A percentile compares a stretch with the other conserved stretches of the same genome.
Conservation (phyloP, 805 yeast species). For the Jamesozyma spencerorum region DNA sequence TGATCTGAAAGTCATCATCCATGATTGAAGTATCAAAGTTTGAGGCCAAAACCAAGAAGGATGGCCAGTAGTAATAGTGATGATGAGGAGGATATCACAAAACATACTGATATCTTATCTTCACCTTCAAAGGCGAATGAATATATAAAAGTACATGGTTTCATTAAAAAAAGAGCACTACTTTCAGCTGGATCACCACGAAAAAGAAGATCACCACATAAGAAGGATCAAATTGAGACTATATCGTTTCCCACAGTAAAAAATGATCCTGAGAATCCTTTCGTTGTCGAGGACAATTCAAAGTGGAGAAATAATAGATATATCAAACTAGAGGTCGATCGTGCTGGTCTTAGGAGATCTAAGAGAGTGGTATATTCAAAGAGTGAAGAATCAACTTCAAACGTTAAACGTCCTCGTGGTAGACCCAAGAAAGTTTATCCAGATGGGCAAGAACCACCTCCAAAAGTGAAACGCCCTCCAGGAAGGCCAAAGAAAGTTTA, state of each 20-base stretch:
- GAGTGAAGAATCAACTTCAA: not conserved
- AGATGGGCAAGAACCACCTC: not conserved
- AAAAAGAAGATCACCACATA: not conserved
- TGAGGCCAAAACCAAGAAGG: not conserved
- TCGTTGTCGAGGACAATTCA: not conserved
- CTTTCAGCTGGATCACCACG: not conserved
- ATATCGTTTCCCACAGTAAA: slow-evolving; percentile 1
- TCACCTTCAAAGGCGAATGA: slow-evolving; percentile 11
- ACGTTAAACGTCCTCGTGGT: slow-evolving; percentile 7
- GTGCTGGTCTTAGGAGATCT: slow-evolving; percentile 4
- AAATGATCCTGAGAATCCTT: not conserved
- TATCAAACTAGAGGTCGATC: too few relatives aligned
- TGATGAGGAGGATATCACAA: slow-evolving; percentile 15
- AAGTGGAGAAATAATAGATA: too few relatives aligned
- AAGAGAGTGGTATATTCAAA: slow-evolving; percentile 1
- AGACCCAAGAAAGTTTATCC: slow-evolving; percentile 9
- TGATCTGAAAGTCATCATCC: too few relatives aligned
- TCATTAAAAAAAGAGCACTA: not conserved
- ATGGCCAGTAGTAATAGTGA: slow-evolving; percentile 1
- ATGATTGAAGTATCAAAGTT: too few relatives aligned
- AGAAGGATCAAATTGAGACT: not conserved
- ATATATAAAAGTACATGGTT: not conserved
- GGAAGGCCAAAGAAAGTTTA: slow-evolving; percentile 4
- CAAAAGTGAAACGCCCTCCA: not conserved
- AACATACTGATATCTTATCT: slow-evolving; percentile 19